Evolutionary conservation across 1,139 yeast species (phyloP), one percentile per base, ranked within the genome.

Genomic region (Nadsonia starkeyi-henricii): DNA sequence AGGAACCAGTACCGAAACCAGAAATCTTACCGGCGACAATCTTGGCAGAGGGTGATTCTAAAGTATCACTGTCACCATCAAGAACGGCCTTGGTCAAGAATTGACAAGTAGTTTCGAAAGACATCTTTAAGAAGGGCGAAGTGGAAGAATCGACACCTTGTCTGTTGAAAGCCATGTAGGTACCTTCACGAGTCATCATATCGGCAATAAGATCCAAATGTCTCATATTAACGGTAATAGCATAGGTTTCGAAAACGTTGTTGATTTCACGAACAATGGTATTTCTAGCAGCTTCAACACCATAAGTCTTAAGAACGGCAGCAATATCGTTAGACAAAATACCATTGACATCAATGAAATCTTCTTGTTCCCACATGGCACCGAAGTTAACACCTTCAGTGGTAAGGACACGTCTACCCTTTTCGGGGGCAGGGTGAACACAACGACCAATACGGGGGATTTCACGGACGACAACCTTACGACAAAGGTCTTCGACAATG

Each of bases 131-230:
- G 72, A 93, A 85, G 33, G 97, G 85, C 12, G 97, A 89, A 1
- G 97, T 88, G 20, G 93, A 80, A 1, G 95, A 77, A 64, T 91
- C 97, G 64, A 93, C 89, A 67, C 98, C 98, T 70, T 88, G 96
- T 74, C 99, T 83, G 69, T 88, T 89, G 73, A 93, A 93, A 26
- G 99, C 96, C 65, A 91, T 72, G 64, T 89, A 93, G 2, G 93
- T 78, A 61, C 99, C 99, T 69, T 91, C 97, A 66, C 98, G 79
- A 3, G 99, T 93, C 99, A 93, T 93, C 89, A 86, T 85, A 67
- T 93, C 99, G 55, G 95, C 98, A 67, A 93, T 83, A 65, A 93
- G 77, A 63, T 91, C 97, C 70, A 93, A 78, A 71, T 93, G 99
- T 66, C 98, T 88, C 48, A 79, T 71, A 52, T 94, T 85, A 54